Percentiles rank a stretch among this genome's conserved stretches.
Evolutionary conservation across 1,139 yeast genomes (phyloP).

Genomic region (Candida buenavistaensis): DNA sequence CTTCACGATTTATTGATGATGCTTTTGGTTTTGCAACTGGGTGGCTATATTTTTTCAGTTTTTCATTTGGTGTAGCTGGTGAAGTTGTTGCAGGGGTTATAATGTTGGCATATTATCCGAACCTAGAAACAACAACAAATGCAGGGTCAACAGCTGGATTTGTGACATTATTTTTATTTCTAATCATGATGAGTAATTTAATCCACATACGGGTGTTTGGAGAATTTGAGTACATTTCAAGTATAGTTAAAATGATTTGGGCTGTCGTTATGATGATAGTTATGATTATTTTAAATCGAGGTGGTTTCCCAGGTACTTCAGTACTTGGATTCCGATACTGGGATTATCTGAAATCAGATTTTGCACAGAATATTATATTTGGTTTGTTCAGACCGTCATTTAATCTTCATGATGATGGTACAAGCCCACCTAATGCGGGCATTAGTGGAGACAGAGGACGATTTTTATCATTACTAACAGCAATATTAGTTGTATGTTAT

Average conservation of each 20-base stretch:
- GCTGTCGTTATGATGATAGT: conserved; percentile 57
- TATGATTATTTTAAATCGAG: conserved; percentile 62
- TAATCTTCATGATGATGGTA: conserved; percentile 56
- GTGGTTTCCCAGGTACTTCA: conserved; percentile 44
- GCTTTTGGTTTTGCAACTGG: conserved; percentile 86
- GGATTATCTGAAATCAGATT: conserved; percentile 53
- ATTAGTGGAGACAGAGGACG: conserved; percentile 67
- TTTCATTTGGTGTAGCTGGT: conserved; percentile 72
- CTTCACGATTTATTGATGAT: conserved; percentile 79
- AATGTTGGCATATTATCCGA: conserved; percentile 65
- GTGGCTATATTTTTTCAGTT: conserved; percentile 73
- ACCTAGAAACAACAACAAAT: conserved; percentile 47
- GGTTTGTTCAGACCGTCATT: conserved; percentile 76
- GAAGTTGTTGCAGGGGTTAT: conserved; percentile 81
- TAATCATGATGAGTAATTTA: conserved; percentile 55
- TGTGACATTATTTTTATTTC: conserved; percentile 56
- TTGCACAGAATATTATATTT: conserved; percentile 50
- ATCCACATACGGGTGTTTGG: conserved; percentile 74
- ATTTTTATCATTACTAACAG: conserved; percentile 62
- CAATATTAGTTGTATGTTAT: conserved; percentile 64
- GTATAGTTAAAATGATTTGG: conserved; percentile 58
- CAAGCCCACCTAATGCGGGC: conserved; percentile 43
- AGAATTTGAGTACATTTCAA: conserved; percentile 66
- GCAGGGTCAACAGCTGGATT: conserved; percentile 60
- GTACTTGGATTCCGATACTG: conserved; percentile 68